A percentile compares a stretch with the other conserved stretches of the same genome.
phyloP scores from a whole-genome alignment of 2,329 filamentous ascomycete genomes.

The Fusarium globosum region DNA sequence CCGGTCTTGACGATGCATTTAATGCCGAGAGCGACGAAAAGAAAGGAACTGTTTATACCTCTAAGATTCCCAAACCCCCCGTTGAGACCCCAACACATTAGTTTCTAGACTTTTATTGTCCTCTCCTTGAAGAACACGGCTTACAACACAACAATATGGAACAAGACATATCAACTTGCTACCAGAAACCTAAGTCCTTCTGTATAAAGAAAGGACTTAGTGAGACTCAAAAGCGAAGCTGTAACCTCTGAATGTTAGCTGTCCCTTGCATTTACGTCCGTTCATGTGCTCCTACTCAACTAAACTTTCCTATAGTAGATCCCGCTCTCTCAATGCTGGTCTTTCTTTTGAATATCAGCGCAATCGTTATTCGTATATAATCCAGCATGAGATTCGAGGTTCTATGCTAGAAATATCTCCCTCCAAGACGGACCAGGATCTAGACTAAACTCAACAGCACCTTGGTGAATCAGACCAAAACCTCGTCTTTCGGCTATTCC shows the following conservation, averaged over 20 bases:
- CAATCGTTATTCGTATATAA: accelerated
- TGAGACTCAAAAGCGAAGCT: not conserved
- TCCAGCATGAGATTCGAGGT: accelerated
- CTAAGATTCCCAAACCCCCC: no score
- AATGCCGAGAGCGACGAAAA: no score
- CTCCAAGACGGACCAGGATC: not conserved
- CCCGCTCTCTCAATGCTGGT: no score
- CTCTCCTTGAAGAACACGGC: not conserved
- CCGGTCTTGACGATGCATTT: no score
- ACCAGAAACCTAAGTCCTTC: not conserved
- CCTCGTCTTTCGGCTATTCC: not conserved
- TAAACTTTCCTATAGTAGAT: not conserved
- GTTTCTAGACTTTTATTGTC: no score
- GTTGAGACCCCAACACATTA: no score
- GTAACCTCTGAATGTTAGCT: accelerated
- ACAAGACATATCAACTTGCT: not conserved
- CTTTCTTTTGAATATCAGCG: accelerated
- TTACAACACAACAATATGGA: not conserved
- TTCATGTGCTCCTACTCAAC: not conserved
- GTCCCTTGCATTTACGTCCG: not conserved
- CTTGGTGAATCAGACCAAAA: not conserved
- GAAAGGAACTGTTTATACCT: no score
- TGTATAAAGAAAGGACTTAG: not conserved
- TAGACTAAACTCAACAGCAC: not conserved
- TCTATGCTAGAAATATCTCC: not conserved